Evolutionary conservation across 306 rosid genomes (phyloP).

Genomic region (Sindora glabra): DNA sequence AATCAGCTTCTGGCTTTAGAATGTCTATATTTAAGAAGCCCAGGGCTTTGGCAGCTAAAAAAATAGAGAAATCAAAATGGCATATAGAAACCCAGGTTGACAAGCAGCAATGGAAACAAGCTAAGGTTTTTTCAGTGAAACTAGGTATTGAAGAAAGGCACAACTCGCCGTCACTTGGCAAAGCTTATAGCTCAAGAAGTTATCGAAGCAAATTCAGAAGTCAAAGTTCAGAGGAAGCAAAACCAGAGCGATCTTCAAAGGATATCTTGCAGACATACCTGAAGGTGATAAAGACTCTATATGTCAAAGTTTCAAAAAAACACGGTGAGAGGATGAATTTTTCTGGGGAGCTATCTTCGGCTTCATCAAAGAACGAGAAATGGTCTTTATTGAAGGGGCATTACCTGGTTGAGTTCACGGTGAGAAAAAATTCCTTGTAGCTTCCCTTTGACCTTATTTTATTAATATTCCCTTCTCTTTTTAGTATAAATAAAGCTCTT

Average conservation of each 20-base stretch:
- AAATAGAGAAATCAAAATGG: not conserved
- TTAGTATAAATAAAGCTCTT: no score
- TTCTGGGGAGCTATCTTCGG: not conserved
- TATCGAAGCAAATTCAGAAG: conserved; percentile 8
- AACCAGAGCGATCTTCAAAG: conserved; percentile 45
- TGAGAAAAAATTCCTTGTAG: no score
- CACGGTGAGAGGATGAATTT: conserved; percentile 19
- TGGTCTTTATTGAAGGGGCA: no score
- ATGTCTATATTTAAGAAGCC: conserved; percentile 51
- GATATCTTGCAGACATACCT: conserved; percentile 57
- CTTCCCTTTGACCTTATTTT: no score
- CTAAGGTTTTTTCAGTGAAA: conserved; percentile 13
- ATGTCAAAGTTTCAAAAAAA: conserved; percentile 43
- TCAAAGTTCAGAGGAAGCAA: conserved; percentile 19
- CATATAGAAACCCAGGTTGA: not conserved
- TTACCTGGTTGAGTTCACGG: no score
- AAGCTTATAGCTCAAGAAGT: conserved; percentile 41
- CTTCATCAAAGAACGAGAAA: conserved; percentile 35
- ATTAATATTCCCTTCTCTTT: no score
- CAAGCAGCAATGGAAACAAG: conserved; percentile 15
- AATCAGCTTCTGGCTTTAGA: conserved; percentile 71
- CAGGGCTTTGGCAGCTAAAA: no score
- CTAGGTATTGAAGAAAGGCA: conserved; percentile 21
- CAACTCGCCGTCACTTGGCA: conserved; percentile 28
- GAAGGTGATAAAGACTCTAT: conserved; percentile 60